Evolutionary conservation across 2,329 filamentous ascomycete species (phyloP).

Genomic region (Aphanoascus verrucosus): DNA sequence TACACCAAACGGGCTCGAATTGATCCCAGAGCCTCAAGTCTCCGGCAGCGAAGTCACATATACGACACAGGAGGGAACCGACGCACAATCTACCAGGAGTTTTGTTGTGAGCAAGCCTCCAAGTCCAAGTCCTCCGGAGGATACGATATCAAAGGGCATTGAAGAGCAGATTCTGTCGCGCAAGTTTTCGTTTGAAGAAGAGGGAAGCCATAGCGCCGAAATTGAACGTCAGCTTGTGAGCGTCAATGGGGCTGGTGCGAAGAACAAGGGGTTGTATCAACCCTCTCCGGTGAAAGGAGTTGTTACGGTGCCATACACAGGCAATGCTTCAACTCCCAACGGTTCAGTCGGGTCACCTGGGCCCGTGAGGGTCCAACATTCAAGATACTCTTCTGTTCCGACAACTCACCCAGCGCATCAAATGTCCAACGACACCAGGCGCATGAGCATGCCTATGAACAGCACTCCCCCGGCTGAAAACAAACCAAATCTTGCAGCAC

Average conservation of each 20-base stretch:
- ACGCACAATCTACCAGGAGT: neutral
- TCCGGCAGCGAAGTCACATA: neutral
- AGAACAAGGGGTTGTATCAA: neutral
- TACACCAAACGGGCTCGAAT: constrained; percentile 1
- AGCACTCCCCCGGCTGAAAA: neutral
- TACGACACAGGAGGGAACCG: neutral
- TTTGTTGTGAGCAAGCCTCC: constrained; percentile 1
- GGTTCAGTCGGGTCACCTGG: neutral
- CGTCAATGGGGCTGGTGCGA: neutral
- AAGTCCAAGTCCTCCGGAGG: neutral
- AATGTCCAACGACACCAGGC: neutral
- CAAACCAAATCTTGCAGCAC: neutral
- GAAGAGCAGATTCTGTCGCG: neutral
- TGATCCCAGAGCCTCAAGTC: neutral
- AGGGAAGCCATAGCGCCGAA: neutral
- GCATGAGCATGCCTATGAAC: neutral
- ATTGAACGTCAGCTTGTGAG: neutral
- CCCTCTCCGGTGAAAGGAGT: neutral
- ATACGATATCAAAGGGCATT: neutral
- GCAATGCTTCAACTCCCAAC: neutral
- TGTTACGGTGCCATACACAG: neutral
- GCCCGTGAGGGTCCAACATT: neutral
- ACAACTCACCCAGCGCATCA: constrained; percentile 6
- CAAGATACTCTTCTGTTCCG: constrained; percentile 1
- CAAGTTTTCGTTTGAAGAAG: constrained; percentile 7